Evolutionary conservation across 148 eudicot species (phyloP), one percentile per base, ranked within the genome.

Genomic region (Camellia lanceoleosa): DNA sequence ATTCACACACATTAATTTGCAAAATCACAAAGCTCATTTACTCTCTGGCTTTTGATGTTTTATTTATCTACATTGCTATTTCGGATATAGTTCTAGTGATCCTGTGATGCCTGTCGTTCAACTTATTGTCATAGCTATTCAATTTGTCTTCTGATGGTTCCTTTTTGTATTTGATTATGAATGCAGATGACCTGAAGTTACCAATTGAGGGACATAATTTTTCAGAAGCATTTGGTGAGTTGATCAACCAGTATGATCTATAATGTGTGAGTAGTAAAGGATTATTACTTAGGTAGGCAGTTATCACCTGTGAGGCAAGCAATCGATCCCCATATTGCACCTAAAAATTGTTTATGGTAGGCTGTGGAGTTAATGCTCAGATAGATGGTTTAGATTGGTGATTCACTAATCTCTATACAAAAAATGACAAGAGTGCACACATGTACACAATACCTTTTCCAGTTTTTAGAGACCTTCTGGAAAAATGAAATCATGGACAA

Each of bases 141-240:
- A 23, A 18, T 79, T 43, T 83, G 47, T 62, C 47, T 38, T 13
- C 54, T 80, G 63, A 80, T 75, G 44, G 14, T 47, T 51, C 47
- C 62, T 67, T 68, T 76, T 5, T 43, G 46, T 66, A 66, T 68
- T 41, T 55, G 30, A 23, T 5, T 4, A 5, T 85, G 79, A 74
- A n/a, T 83, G 84, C 82, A 91, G 98, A 93, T 84, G 96, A 91
- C 64, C 59, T 86, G 78, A 89, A 88, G 85, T 85, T 89, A 74
- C 96, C 98, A 49, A 74, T 76, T 51, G 90, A 89, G 23, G 89
- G 90, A 70, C 90, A 86, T 72, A 84, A 82, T 74, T 88, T 79
- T 56, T n/a, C 73, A 18, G 97, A 93, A 84, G 83, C 87, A 72
- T 93, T 78, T 82, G 97, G 98, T 95, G 84, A 83, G 94, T 78